Evolutionary conservation across 2,329 filamentous ascomycete genomes (phyloP).

Genomic region (Colletotrichum zoysiae): DNA sequence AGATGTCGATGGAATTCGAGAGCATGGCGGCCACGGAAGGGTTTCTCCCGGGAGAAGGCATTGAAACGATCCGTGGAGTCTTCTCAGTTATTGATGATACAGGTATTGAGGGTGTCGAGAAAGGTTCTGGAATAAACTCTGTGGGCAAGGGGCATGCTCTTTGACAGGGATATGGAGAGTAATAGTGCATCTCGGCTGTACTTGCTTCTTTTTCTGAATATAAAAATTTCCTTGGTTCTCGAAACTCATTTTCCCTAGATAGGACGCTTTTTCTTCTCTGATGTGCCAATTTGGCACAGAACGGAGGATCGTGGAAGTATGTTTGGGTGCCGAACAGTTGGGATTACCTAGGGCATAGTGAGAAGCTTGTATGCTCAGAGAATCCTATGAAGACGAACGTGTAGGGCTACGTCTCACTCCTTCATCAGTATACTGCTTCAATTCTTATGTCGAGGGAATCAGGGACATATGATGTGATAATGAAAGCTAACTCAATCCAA

Average conservation of each 20-base stretch:
- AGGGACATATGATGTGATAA: background rate
- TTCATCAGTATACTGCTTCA: background rate
- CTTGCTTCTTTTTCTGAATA: background rate
- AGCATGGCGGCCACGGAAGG: slow-evolving; percentile 43
- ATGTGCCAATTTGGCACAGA: slow-evolving; percentile 6
- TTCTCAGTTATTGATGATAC: background rate
- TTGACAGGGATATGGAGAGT: background rate
- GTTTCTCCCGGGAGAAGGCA: slow-evolving; percentile 43
- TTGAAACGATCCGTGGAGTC: slow-evolving; percentile 31
- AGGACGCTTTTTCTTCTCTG: background rate
- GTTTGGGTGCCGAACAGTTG: background rate
- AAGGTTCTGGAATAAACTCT: background rate
- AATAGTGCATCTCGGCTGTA: accelerated
- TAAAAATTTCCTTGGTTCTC: background rate
- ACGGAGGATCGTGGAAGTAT: background rate
- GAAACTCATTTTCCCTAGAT: background rate
- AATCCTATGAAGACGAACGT: background rate
- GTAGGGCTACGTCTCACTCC: background rate
- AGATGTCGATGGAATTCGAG: slow-evolving; percentile 37
- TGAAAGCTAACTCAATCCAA: background rate
- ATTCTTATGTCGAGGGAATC: accelerated
- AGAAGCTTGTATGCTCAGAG: slow-evolving; percentile 9
- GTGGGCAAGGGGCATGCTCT: background rate
- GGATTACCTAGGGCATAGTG: background rate
- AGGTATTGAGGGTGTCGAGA: background rate